Base-by-base conservation (phyloP, 257 asterid genomes). In the Solanum lignicaule region DNA sequence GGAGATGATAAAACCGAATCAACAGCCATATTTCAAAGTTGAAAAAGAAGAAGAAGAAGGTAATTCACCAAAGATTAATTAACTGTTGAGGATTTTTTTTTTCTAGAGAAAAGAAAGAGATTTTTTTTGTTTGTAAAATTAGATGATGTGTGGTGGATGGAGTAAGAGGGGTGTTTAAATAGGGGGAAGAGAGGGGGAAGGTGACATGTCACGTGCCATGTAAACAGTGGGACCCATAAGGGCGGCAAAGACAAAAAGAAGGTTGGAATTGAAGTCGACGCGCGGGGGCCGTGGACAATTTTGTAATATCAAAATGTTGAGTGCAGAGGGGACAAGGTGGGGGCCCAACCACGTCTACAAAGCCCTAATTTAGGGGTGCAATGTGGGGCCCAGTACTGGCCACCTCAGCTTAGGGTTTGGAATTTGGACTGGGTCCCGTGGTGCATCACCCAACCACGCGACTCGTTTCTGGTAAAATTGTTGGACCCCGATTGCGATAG, bases 1-100 rank as follows among this genome's bases (percentile, higher is more conserved):
- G 98, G 96, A 27, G 99, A 94, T 1, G 98, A 90, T 9, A 95
- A 31, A 29, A 94, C 92, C 23, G 98, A 95, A 87, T 95, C 99
- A 69, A 95, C 98, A 7, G 98, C 98, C 99, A 96, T 76, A 86
- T 79, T 9, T 76, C 33, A 21, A 21, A 32, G 75, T 3, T 52
- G 20, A 41, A 7, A 39, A 14, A 27, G 3, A 39, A 39, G 11
- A 38, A 14, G 13, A 21, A 1, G 7, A 14, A 29, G 75, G 75
- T 69, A 29, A n/a, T 65, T n/a, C 13, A 65, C 32, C 72, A 10
- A 65, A 65, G 72, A 52, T 52, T 46, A 46, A 1, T n/a, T n/a
- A 65, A 65, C 72, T n/a, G 72, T n/a, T 65, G 16, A 65, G 72
- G n/a, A n/a, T n/a, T n/a, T n/a, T n/a, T n/a, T n/a, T n/a, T n/a